Base-by-base conservation (phyloP, 306 rosid genomes). In the Cicer cuneatum region DNA sequence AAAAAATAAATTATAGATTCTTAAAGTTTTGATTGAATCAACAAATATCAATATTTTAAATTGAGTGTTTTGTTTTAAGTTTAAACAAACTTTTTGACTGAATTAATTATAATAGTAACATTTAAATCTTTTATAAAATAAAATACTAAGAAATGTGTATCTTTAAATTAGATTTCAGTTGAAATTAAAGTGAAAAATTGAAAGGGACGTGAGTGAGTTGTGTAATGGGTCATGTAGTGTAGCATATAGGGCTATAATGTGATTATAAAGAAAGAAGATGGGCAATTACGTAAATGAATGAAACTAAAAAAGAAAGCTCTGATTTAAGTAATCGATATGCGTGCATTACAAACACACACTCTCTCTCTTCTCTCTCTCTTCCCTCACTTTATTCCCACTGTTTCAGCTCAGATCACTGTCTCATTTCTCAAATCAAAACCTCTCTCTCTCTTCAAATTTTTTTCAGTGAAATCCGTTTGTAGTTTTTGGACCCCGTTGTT, bases 351-450 rank as follows among this genome's bases (percentile, higher is more conserved):
- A 69, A 51, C 29, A 5, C 70, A 12, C 51, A 10, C 57, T n/a
- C 59, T 53, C 59, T 63, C 69, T 48, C 54, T 48, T 5, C 3
- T 2, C 78, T 64, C 73, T 77, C 80, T 46, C 66, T 57, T 46
- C 76, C 37, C 63, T 70, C 66, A 69, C 80, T 75, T 81, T 81
- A 82, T 79, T 79, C 82, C 53, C 75, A 73, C 88, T 81, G 87
- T 81, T 81, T 81, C 80, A 75, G 84, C 83, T 77, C 83, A 74
- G 83, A 81, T 82, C 90, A 74, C 83, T 65, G 79, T 80, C 83
- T 66, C 62, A 54, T 53, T 35, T 19, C 61, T 59, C 57, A 49
- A 69, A 49, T 15, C 56, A 66, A 11, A 56, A 43, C 56, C 66
- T 1, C 5, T 45, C 72, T 77, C 42, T 71, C 69, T 49, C 58